Evolutionary conservation across 805 yeast species (phyloP).

Genomic region (Kluyveromyces nonfermentans): DNA sequence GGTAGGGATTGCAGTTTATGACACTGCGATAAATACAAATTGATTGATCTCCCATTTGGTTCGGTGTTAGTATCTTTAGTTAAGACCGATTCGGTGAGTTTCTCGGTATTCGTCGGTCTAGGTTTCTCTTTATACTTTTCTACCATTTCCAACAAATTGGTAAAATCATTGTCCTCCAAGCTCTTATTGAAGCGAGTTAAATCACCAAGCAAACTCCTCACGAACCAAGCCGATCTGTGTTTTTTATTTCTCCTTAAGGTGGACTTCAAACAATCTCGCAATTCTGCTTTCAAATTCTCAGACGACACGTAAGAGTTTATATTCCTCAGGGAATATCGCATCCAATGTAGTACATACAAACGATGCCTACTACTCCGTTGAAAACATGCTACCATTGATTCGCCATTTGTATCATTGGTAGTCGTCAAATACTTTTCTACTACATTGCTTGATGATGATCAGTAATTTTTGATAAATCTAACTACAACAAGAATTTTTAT

Average conservation of each 20-base stretch:
- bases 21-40: background rate
- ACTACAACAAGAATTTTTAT: background rate
- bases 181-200: constrained; percentile 10
- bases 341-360: constrained; percentile 22
- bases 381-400: constrained; percentile 26
- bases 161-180: constrained; percentile 4
- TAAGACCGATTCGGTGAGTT: constrained; percentile 1
- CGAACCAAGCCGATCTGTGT: constrained; percentile 23
- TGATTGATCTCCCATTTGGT: constrained; percentile 6
- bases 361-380: constrained; percentile 21
- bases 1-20: constrained; percentile 9
- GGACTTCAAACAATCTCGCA: constrained; percentile 6
- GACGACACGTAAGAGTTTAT: constrained; percentile 11
- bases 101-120: background rate
- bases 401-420: background rate
- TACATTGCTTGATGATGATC: no score
- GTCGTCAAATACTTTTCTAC: background rate
- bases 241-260: constrained; percentile 10
- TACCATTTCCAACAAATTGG: constrained; percentile 7
- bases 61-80: constrained; percentile 12
- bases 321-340: constrained; percentile 26
- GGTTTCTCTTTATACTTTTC: constrained; percentile 1
- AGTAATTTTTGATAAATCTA: background rate
- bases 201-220: constrained; percentile 9
- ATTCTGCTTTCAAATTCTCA: constrained; percentile 8